Percentiles rank a stretch among this genome's conserved stretches.
phyloP scores from a whole-genome alignment of 2,329 filamentous ascomycete genomes.

The Pseudodiploospora longispora region DNA sequence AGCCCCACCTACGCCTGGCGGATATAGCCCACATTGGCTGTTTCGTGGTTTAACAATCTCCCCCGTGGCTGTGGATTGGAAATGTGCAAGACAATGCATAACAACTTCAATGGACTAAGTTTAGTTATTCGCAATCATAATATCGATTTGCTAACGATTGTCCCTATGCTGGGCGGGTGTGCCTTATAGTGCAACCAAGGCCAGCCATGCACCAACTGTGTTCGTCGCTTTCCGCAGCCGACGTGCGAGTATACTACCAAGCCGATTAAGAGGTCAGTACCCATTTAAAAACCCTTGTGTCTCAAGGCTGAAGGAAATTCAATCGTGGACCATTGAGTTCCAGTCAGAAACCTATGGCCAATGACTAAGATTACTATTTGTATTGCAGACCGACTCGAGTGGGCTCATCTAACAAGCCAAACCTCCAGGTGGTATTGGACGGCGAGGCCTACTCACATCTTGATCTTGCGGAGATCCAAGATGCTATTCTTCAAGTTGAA shows the following conservation, averaged over 20 bases:
- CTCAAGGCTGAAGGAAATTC: too few species aligned
- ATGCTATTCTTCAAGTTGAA: slow-evolving; percentile 27
- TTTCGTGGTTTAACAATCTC: too few species aligned
- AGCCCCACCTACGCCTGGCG: too few species aligned
- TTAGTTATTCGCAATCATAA: too few species aligned
- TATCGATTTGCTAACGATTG: too few species aligned
- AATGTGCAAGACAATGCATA: too few species aligned
- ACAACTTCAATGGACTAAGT: too few species aligned
- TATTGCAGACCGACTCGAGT: slow-evolving; percentile 2
- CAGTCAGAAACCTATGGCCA: too few species aligned
- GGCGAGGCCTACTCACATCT: slow-evolving; percentile 26
- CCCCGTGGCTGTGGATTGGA: too few species aligned
- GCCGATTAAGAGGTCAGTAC: slow-evolving; percentile 7
- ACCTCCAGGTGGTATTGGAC: slow-evolving; percentile 7
- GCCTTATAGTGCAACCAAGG: slow-evolving; percentile 41
- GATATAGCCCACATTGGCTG: too few species aligned
- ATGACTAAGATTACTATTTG: neutral
- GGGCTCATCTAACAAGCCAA: slow-evolving; percentile 2
- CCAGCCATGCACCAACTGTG: slow-evolving; percentile 46
- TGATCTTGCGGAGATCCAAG: slow-evolving; percentile 25
- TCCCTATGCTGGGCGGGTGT: slow-evolving; percentile 2
- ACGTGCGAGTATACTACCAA: slow-evolving; percentile 35
- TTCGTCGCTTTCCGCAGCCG: slow-evolving; percentile 43
- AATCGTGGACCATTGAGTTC: too few species aligned
- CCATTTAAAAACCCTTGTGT: too few species aligned